phyloP scores from a whole-genome alignment of 2,329 filamentous ascomycete genomes.

The Neospermospora avenae region DNA sequence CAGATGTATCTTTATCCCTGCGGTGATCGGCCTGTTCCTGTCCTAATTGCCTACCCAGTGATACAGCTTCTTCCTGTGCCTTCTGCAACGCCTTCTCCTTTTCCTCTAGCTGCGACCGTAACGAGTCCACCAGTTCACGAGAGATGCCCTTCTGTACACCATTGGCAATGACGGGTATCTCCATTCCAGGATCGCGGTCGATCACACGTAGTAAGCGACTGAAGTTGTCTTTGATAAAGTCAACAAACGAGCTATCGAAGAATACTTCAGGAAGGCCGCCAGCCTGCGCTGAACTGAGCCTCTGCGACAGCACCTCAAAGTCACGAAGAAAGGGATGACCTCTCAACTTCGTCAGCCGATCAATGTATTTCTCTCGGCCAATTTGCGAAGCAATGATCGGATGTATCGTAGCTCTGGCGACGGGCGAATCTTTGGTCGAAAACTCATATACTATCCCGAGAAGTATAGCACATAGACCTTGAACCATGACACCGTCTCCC shows the following conservation, averaged over 20 bases:
- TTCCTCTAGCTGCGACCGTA: conserved; percentile 74
- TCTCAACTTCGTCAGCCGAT: conserved; percentile 74
- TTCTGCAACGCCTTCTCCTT: conserved; percentile 55
- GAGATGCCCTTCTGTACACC: conserved; percentile 87
- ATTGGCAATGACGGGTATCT: conserved; percentile 76
- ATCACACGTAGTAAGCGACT: conserved; percentile 79
- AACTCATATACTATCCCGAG: conserved; percentile 93
- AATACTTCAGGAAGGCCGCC: conserved; percentile 72
- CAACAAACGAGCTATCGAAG: conserved; percentile 82
- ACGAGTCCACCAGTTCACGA: conserved; percentile 83
- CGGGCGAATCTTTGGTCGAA: conserved; percentile 93
- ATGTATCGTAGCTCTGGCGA: conserved; percentile 77
- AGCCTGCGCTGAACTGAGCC: conserved; percentile 49
- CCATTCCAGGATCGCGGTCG: conserved; percentile 84
- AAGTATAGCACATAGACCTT: conserved; percentile 79
- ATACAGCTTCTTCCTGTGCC: conserved; percentile 43
- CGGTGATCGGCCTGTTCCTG: conserved; percentile 73
- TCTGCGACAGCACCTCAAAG: conserved; percentile 81
- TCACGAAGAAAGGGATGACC: conserved; percentile 78
- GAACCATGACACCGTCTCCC: conserved; percentile 63
- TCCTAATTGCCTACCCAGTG: conserved; percentile 54
- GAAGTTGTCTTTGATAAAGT: conserved; percentile 96
- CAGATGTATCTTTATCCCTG: conserved; percentile 57
- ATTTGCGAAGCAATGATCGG: conserved; percentile 73
- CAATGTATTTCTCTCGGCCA: conserved; percentile 82